These are phyloP conservation scores for Lactarius akahatsu DNA, from an alignment of 768 basidiomycete genomes.

Conservation along the genomic window DNA sequence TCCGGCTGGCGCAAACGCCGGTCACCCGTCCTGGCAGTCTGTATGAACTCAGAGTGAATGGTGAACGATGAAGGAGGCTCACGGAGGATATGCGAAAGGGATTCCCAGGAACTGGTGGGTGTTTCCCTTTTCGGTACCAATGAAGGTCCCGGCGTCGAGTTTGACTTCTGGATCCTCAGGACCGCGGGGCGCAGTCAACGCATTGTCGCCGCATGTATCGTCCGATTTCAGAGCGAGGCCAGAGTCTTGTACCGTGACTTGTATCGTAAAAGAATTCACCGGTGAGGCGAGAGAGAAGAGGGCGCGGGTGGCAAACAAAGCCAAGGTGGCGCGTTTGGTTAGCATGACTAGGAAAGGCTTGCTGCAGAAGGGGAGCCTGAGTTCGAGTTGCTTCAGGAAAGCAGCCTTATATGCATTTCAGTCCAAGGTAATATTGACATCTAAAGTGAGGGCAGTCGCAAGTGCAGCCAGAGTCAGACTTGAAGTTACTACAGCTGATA, in stretches of 20 bases:
- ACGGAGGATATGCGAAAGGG: conserved; percentile 44
- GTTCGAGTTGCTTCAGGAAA: not conserved
- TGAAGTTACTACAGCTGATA: not conserved
- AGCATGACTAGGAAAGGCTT: conserved; percentile 10
- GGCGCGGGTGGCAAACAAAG: conserved; percentile 10
- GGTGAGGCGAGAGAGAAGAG: conserved; percentile 19
- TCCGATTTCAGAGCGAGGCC: not conserved
- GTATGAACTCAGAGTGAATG: too few species aligned
- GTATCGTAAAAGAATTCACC: not conserved
- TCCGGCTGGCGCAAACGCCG: conserved; percentile 41
- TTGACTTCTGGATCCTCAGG: conserved; percentile 25
- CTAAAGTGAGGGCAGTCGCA: not conserved
- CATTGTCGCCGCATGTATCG: not conserved
- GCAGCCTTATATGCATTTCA: not conserved
- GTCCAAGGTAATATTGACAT: not conserved
- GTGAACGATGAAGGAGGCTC: conserved; percentile 20
- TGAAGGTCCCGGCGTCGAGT: conserved; percentile 36
- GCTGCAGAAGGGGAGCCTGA: not conserved
- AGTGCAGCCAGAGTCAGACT: not conserved
- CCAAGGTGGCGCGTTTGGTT: conserved; percentile 11
- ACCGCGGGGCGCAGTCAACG: not conserved
- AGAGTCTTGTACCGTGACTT: conserved; percentile 12
- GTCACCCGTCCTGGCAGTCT: conserved; percentile 34
- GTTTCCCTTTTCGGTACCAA: conserved; percentile 32
- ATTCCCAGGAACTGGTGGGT: conserved; percentile 42